phyloP scores from a whole-genome alignment of 2,329 filamentous ascomycete genomes.

The Diaporthe capsici region DNA sequence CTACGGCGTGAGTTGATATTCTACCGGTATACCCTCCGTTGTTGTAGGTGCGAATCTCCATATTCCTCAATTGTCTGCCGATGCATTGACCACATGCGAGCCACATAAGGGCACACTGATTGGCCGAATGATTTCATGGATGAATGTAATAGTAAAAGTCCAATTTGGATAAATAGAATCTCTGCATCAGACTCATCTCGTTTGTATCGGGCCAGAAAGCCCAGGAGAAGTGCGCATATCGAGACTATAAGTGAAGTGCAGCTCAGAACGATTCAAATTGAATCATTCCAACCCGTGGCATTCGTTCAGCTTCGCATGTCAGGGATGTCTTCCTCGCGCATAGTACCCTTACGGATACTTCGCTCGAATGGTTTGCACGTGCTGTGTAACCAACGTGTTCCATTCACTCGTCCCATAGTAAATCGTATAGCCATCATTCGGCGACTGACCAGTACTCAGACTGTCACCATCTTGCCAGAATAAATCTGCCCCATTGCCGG shows the following conservation, averaged over 20 bases:
- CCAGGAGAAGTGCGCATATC: too few species aligned
- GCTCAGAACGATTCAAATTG: background rate
- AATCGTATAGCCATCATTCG: conserved; percentile 39
- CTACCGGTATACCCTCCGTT: too few species aligned
- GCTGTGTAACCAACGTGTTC: conserved; percentile 37
- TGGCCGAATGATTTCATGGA: background rate
- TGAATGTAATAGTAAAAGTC: background rate
- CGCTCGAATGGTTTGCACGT: conserved; percentile 33
- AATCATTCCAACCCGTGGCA: too few species aligned
- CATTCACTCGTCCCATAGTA: conserved; percentile 35
- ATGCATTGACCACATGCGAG: too few species aligned
- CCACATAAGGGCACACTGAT: too few species aligned
- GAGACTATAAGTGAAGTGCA: background rate
- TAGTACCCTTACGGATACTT: background rate
- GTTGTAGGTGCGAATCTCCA: too few species aligned
- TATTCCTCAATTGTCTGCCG: too few species aligned
- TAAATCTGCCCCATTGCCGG: conserved; percentile 37
- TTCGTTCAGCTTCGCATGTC: background rate
- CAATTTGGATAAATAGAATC: background rate
- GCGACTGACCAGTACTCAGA: conserved; percentile 37
- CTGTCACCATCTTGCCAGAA: conserved; percentile 40
- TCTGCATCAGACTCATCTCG: background rate
- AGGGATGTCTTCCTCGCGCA: background rate
- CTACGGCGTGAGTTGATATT: too few species aligned
- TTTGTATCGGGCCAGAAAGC: too few species aligned